These are phyloP conservation scores for Austroboletus novae-zelandiae DNA, from an alignment of 1,284 basidiomycete genomes.

Conservation along the genomic window DNA sequence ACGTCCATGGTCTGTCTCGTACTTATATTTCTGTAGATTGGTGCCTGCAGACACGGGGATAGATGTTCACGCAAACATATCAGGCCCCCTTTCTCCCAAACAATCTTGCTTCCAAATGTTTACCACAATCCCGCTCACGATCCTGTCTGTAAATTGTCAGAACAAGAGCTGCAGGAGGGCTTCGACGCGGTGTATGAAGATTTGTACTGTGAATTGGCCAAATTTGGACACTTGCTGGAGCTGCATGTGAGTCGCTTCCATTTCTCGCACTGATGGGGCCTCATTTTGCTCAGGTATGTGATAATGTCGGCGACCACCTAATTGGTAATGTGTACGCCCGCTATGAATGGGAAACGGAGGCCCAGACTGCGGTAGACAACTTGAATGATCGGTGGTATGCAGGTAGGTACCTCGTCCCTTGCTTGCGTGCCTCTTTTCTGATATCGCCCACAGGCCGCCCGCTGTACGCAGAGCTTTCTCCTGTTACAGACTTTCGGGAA, in stretches of 20 bases:
- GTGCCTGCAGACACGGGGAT: slow-evolving; percentile 94
- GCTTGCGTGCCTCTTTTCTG: slow-evolving; percentile 4
- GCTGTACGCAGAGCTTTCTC: slow-evolving; percentile 96
- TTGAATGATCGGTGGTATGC: slow-evolving; percentile 98
- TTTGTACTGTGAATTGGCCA: slow-evolving; percentile 87
- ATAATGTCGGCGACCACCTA: slow-evolving; percentile 98
- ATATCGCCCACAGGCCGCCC: slow-evolving; percentile 65
- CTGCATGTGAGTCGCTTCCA: slow-evolving; percentile 69
- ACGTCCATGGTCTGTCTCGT: slow-evolving; percentile 8
- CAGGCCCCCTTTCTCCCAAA: slow-evolving; percentile 95
- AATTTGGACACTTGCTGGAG: slow-evolving; percentile 94
- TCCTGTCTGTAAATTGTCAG: slow-evolving; percentile 81
- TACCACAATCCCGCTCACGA: slow-evolving; percentile 98
- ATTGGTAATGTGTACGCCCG: slow-evolving; percentile 99
- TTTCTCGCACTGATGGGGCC: background rate
- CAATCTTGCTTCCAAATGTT: slow-evolving; percentile 96
- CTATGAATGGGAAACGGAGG: slow-evolving; percentile 98
- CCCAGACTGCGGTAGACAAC: slow-evolving; percentile 88
- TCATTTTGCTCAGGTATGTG: slow-evolving; percentile 70
- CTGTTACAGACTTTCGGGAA: slow-evolving; percentile 98
- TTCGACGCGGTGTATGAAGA: slow-evolving; percentile 99
- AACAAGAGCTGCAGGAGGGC: slow-evolving; percentile 88
- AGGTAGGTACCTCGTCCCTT: slow-evolving; percentile 48
- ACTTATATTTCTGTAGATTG: slow-evolving; percentile 58
- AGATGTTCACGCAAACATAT: slow-evolving; percentile 97